A percentile compares a stretch with the other conserved stretches of the same genome.
Conservation (phyloP, 1,284 basidiomycete species). For the Microbotryum scabiosae region DNA sequence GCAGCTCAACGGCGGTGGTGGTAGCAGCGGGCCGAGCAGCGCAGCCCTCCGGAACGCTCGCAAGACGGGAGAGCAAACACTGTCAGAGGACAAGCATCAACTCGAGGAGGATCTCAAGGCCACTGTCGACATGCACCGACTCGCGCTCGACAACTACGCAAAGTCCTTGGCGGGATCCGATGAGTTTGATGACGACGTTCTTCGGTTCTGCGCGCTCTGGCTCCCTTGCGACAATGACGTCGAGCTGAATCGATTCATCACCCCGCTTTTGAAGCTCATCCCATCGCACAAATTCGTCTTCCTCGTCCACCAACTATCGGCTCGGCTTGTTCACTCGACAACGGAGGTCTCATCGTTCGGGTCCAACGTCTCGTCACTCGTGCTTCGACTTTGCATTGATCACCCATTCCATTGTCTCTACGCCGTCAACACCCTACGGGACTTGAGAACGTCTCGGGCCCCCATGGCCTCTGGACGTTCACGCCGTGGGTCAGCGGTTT, state of each 20-base stretch:
- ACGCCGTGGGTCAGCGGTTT: not conserved
- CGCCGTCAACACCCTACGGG: slow-evolving; percentile 64
- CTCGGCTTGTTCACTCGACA: slow-evolving; percentile 50
- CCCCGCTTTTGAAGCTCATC: slow-evolving; percentile 42
- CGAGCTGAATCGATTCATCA: slow-evolving; percentile 44
- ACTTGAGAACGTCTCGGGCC: not conserved
- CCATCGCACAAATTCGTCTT: slow-evolving; percentile 84
- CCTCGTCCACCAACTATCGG: slow-evolving; percentile 83
- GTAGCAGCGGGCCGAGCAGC: slow-evolving; percentile 7
- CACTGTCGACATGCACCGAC: slow-evolving; percentile 57
- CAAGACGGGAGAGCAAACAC: slow-evolving; percentile 41
- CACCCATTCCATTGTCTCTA: slow-evolving; percentile 93
- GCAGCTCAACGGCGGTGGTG: slow-evolving; percentile 41
- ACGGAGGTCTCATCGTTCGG: slow-evolving; percentile 50
- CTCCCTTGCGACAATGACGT: slow-evolving; percentile 66
- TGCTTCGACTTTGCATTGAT: slow-evolving; percentile 70
- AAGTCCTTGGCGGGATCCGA: slow-evolving; percentile 61
- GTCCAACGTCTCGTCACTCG: slow-evolving; percentile 54
- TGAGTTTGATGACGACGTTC: slow-evolving; percentile 60
- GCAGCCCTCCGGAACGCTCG: slow-evolving; percentile 3
- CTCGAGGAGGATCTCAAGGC: slow-evolving; percentile 55
- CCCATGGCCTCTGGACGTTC: not conserved
- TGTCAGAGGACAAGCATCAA: slow-evolving; percentile 54
- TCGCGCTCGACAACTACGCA: slow-evolving; percentile 76
- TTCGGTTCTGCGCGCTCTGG: slow-evolving; percentile 84